Base-by-base conservation (phyloP, 2,329 filamentous ascomycete species). In the Apiospora sp. region DNA sequence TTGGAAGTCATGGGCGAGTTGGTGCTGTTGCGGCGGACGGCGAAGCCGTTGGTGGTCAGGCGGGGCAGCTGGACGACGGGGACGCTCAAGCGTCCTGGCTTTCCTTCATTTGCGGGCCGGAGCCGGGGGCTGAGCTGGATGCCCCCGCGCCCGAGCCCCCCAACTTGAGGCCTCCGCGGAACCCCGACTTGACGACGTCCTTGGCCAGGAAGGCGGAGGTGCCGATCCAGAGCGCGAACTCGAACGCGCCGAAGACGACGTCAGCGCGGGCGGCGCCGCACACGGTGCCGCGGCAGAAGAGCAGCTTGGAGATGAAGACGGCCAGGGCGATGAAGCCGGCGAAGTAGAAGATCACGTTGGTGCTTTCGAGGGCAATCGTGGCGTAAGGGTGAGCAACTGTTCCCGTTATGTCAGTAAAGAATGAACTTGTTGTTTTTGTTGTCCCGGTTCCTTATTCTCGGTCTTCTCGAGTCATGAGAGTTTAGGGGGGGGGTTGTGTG, bases 261-360 rank as follows among this genome's bases (percentile, higher is more conserved):
- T 87, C 85, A 61, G 88, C 87, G 27, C 87, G 86, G 54, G 88
- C 88, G 16, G 87, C 85, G 34, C 83, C 83, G 82, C 90, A 92
- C 37, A 91, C 87, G 49, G 82, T 83, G 58, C 89, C 90, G 41
- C 84, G 83, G 81, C 90, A 92, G 82, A 89, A 89, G 71, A 87
- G 81, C 69, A 91, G 82, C 70, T 83, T 82, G 78, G 84, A 83
- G 75, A 92, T 85, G 81, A 90, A 91, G 74, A 88, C 85, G 61
- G 87, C 83, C 27, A 91, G 84, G 13, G 88, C 88, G 76, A 90
- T 84, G 81, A 91, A 91, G 72, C 89, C 89, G 27, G 85, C 83
- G 79, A 91, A 88, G 82, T 89, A 90, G 78, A 91, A 87, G 72
- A 90, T 74, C 5, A 85, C 82, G 79, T 90, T 91, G 76, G 84